These are phyloP conservation scores for Coemansia sp. DNA, from an alignment of 192 early-diverging fungal genomes.

Conservation along the genomic window DNA sequence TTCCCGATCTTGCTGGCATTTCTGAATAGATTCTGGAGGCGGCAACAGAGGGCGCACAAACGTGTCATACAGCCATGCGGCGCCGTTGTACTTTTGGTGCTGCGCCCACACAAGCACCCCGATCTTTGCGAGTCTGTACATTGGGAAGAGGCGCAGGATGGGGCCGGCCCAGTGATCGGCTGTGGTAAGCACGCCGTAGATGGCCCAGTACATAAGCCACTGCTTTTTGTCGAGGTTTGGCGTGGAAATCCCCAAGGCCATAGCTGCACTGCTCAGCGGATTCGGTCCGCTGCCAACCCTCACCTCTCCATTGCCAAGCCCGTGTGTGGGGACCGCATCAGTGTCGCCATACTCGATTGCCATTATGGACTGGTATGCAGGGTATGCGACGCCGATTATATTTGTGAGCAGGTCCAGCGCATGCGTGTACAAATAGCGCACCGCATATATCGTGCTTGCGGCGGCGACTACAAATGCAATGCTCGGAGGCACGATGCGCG, in stretches of 20 bases:
- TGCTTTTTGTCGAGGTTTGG: constrained; percentile 50
- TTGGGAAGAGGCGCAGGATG: constrained; percentile 45
- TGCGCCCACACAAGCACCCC: constrained; percentile 50
- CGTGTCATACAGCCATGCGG: constrained; percentile 50
- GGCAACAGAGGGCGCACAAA: constrained; percentile 47
- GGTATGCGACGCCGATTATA: constrained; percentile 47
- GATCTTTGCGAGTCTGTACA: constrained; percentile 48
- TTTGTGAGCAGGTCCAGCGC: constrained; percentile 50
- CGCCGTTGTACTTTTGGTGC: constrained; percentile 50
- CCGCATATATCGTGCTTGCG: constrained; percentile 33
- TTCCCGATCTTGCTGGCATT: background rate
- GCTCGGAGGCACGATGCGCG: constrained; percentile 37
- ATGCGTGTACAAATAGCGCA: constrained; percentile 43
- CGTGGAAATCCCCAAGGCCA: constrained; percentile 23
- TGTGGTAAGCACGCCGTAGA: constrained; percentile 47
- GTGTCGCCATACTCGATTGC: constrained; percentile 44
- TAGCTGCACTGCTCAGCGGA: background rate
- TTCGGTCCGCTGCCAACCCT: constrained; percentile 8
- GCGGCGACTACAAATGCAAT: constrained; percentile 44
- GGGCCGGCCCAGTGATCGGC: constrained; percentile 53
- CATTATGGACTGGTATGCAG: constrained; percentile 53
- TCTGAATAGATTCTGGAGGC: constrained; percentile 14
- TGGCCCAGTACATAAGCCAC: constrained; percentile 54
- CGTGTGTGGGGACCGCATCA: background rate
- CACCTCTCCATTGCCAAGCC: background rate